phyloP scores from a whole-genome alignment of 305 asterid species.

The Fraxinus sp. region DNA sequence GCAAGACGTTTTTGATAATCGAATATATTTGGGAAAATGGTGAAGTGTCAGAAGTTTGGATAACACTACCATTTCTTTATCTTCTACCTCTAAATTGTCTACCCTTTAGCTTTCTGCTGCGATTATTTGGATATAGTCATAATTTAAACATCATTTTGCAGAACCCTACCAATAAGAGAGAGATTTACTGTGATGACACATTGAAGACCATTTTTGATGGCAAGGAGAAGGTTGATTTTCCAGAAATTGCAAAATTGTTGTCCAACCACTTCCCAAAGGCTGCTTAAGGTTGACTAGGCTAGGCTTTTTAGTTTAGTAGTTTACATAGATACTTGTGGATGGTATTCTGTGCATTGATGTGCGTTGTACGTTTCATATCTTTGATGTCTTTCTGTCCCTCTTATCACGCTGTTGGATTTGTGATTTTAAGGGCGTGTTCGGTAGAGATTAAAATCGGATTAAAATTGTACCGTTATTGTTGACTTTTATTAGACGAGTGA shows the following conservation, averaged over 20 bases:
- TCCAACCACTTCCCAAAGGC: conserved; percentile 51
- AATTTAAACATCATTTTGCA: conserved; percentile 24
- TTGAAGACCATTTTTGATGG: conserved; percentile 57
- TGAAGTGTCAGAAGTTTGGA: background rate
- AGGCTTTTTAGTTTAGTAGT: background rate
- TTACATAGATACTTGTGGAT: no score
- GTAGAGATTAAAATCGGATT: no score
- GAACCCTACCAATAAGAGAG: conserved; percentile 55
- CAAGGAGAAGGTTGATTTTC: conserved; percentile 54
- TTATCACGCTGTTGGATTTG: background rate
- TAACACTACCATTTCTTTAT: background rate
- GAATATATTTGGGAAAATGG: background rate
- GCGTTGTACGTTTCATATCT: background rate
- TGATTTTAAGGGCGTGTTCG: no score
- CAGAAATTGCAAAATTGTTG: conserved; percentile 46
- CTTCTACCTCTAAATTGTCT: background rate
- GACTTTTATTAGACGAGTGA: no score
- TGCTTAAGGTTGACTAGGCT: conserved; percentile 13
- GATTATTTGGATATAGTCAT: background rate
- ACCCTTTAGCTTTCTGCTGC: background rate
- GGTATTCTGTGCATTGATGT: background rate
- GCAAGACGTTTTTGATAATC: background rate
- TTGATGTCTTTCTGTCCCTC: background rate
- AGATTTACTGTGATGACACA: conserved; percentile 55
- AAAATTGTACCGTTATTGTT: no score